A percentile compares a stretch with the other conserved stretches of the same genome.
phyloP scores from a whole-genome alignment of 2,329 filamentous ascomycete genomes.

The Rhynchosporium graminicola region DNA sequence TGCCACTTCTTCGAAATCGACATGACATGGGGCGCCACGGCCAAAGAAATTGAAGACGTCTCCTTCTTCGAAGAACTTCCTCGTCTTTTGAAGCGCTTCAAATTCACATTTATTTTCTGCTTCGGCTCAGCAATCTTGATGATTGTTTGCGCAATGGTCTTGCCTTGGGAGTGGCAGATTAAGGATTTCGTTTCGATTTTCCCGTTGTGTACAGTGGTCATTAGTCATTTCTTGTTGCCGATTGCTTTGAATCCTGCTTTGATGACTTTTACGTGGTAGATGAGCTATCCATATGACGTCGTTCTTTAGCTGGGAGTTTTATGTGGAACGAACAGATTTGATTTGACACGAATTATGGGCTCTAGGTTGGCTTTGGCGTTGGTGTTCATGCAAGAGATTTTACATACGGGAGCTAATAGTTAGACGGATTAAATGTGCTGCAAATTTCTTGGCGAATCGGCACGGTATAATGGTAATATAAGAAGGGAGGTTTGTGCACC shows the following conservation, averaged over 20 bases:
- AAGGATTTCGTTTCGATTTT: slow-evolving; percentile 59
- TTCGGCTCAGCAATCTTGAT: slow-evolving; percentile 49
- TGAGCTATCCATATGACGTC: too few species aligned
- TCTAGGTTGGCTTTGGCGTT: neutral
- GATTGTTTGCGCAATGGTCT: slow-evolving; percentile 46
- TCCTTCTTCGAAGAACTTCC: slow-evolving; percentile 38
- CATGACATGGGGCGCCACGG: slow-evolving; percentile 56
- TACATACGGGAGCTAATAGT: neutral
- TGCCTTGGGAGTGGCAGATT: slow-evolving; percentile 34
- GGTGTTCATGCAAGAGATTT: neutral
- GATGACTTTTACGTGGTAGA: slow-evolving; percentile 62
- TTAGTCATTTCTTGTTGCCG: slow-evolving; percentile 58
- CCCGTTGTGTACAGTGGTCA: slow-evolving; percentile 54
- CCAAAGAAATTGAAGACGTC: slow-evolving; percentile 54
- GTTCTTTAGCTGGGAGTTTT: neutral
- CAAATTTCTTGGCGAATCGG: neutral
- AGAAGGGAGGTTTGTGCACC: too few species aligned
- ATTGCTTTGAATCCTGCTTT: slow-evolving; percentile 62
- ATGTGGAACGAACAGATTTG: neutral
- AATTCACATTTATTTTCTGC: slow-evolving; percentile 55
- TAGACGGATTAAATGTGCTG: neutral
- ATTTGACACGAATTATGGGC: neutral
- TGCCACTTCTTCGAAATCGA: slow-evolving; percentile 48
- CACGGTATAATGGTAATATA: neutral
- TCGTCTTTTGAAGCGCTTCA: slow-evolving; percentile 57